Evolutionary conservation across 2,329 filamentous ascomycete genomes (phyloP).

Genomic region (Beauveria varroae): DNA sequence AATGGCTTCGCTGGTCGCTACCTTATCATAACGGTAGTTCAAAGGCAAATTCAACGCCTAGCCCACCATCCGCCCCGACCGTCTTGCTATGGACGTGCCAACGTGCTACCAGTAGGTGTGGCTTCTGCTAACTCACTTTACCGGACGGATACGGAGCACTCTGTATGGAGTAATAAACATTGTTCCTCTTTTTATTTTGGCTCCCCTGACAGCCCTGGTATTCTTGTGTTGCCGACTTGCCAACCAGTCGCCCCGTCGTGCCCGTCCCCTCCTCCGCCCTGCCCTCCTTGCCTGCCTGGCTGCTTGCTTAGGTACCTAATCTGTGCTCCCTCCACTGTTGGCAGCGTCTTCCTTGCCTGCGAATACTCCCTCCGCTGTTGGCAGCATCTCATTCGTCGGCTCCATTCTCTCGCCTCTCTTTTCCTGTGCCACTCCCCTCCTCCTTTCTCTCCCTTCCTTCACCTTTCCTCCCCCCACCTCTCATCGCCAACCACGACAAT

Average conservation of each 20-base stretch:
- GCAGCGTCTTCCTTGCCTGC: neutral
- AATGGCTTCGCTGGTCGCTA: too few species aligned
- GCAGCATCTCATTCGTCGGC: neutral
- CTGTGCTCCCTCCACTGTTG: neutral
- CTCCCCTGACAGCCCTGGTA: too few species aligned
- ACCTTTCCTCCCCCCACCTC: neutral
- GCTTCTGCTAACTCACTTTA: too few species aligned
- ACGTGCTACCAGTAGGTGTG: too few species aligned
- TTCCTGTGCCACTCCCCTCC: neutral
- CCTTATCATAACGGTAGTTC: too few species aligned
- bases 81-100: neutral
- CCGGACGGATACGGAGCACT: too few species aligned
- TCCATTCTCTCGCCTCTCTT: slow-evolving; percentile 9
- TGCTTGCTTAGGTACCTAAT: too few species aligned
- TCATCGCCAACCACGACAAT: slow-evolving; percentile 7
- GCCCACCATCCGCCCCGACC: neutral
- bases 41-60: neutral
- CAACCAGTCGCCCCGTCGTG: neutral
- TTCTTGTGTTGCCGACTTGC: neutral
- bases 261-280: neutral
- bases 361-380: too few species aligned
- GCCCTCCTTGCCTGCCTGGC: neutral
- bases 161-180: too few species aligned
- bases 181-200: too few species aligned
- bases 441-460: neutral